phyloP scores from a whole-genome alignment of 805 yeast species.

The Wickerhamiella siamensis region DNA sequence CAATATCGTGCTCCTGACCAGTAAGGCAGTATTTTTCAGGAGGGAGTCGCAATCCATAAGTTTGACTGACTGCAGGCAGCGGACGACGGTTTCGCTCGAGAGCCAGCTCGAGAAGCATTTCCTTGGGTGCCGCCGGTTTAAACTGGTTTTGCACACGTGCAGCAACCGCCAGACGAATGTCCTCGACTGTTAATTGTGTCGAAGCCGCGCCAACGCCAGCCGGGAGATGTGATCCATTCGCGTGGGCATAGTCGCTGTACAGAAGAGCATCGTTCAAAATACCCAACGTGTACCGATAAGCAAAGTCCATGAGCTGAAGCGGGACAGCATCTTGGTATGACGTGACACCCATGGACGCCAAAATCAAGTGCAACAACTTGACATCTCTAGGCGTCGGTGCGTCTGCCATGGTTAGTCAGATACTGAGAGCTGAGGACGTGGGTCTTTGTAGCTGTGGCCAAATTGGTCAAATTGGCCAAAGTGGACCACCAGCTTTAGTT shows the following conservation, averaged over 20 bases:
- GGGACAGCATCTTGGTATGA: constrained; percentile 94
- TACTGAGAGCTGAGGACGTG: no score
- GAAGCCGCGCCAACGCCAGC: constrained; percentile 24
- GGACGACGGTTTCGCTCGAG: constrained; percentile 81
- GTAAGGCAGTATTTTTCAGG: constrained; percentile 95
- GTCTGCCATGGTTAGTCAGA: constrained; percentile 12
- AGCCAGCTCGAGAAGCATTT: constrained; percentile 76
- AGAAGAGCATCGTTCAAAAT: constrained; percentile 79
- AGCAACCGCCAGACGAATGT: constrained; percentile 79
- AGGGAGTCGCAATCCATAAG: constrained; percentile 86
- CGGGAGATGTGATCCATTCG: constrained; percentile 23
- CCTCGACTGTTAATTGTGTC: constrained; percentile 65
- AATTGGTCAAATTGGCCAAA: no score
- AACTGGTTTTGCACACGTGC: constrained; percentile 93
- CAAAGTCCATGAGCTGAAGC: constrained; percentile 91
- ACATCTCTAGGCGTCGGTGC: constrained; percentile 66
- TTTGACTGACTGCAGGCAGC: constrained; percentile 79
- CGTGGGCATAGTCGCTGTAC: constrained; percentile 61
- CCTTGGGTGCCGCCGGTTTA: constrained; percentile 92
- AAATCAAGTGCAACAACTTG: constrained; percentile 69
- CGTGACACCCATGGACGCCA: constrained; percentile 87
- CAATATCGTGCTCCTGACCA: constrained; percentile 59
- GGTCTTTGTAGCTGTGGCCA: no score
- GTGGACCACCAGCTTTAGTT: no score
- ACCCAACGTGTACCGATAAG: constrained; percentile 71